Evolutionary conservation across 306 rosid species (phyloP), one percentile per base, ranked within the genome.

Genomic region (Citrullus amarus): DNA sequence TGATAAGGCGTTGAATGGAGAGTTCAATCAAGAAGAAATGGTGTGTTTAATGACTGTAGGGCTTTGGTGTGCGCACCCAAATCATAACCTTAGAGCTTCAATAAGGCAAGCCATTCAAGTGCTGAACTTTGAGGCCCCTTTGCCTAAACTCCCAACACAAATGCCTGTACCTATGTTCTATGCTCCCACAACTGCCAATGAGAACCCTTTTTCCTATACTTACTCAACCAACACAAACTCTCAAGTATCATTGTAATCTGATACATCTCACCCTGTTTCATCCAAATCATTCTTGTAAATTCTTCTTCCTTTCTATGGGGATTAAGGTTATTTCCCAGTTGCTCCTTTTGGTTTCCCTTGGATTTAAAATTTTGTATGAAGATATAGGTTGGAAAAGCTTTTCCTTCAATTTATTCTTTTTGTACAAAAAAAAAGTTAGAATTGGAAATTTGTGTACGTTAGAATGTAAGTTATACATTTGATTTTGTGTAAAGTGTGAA

Each of bases 81-180:
- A 73, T 73, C 59, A 48, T 32, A 48, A 32, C 15, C 43, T 50
- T 0, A 73, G 78, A 32, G 43, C 78, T 73, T 73, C 78, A 6
- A 73, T 73, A 73, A 48, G 78, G 41, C 78, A 50, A 53, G 78
- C 43, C 8, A 50, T 73, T 48, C 41, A 48, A 20, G 78, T 73
- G 13, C 22, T 73, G 43, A 51, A 73, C 60, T 73, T 73, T 51
- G 85, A 82, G 38, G 82, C 82, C 25, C 82, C 85, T n/a, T 46
- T 82, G 43, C 82, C 85, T 1, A 73, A 30, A 11, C 80, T 79
- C 15, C 80, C 76, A 43, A 79, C 73, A 11, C 28, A 36, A 4
- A 36, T 65, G 77, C 77, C 82, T 43, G 36, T 30, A 54, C 70
- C 80, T 3, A 81, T 59, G 59, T 75, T 22, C 70, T 11, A 9